Conservation (phyloP, 2,329 filamentous ascomycete genomes). For the Grosmannia serpens region DNA sequence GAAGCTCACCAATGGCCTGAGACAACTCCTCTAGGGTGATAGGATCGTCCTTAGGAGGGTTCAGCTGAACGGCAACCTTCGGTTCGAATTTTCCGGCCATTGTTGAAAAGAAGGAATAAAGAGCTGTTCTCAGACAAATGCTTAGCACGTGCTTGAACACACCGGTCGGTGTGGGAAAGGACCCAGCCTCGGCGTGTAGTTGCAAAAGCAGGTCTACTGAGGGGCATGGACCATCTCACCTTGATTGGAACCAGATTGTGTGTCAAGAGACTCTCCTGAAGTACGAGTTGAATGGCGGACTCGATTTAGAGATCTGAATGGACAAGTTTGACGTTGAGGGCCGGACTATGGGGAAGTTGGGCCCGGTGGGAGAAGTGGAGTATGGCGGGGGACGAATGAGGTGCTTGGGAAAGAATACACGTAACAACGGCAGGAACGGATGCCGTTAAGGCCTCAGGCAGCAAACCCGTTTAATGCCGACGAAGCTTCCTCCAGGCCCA, state of each 20-base stretch:
- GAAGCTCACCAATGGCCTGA: constrained; percentile 64
- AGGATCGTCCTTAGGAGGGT: constrained; percentile 75
- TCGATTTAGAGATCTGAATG: neutral
- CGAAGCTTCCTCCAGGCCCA: neutral
- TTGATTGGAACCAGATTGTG: neutral
- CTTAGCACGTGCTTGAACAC: neutral
- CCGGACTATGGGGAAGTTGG: neutral
- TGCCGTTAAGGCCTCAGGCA: constrained; percentile 5
- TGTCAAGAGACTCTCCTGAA: neutral
- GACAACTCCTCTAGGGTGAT: constrained; percentile 73
- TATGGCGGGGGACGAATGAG: constrained; percentile 6
- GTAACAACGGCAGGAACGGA: neutral
- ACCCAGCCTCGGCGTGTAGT: neutral
- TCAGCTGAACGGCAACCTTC: constrained; percentile 62
- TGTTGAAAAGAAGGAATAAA: constrained; percentile 6
- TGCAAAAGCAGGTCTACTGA: neutral
- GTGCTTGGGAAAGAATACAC: constrained; percentile 3
- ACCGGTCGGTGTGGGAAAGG: neutral
- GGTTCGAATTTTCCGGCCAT: constrained; percentile 65
- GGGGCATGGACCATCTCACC: neutral
- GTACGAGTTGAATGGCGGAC: neutral
- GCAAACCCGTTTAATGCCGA: neutral
- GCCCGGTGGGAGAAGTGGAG: neutral
- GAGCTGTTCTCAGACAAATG: neutral
- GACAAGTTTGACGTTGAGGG: neutral